These are phyloP conservation scores for Tolypocladium sp. DNA, from an alignment of 2,329 filamentous ascomycete genomes.

Conservation along the genomic window DNA sequence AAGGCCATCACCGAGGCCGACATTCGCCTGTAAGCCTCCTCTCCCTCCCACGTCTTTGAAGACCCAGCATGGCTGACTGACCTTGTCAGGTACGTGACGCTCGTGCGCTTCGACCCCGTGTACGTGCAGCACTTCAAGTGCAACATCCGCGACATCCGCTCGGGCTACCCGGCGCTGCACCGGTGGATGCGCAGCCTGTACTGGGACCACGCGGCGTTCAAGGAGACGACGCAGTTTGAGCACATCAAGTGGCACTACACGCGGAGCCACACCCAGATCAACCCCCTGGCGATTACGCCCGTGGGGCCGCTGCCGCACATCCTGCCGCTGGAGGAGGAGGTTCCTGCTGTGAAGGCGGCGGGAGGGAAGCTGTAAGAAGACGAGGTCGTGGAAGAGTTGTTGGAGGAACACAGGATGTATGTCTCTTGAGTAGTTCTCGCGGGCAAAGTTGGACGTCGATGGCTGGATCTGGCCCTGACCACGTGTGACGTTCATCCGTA, in stretches of 20 bases:
- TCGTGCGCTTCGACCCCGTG: conserved; percentile 66
- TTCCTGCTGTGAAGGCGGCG: conserved; percentile 40
- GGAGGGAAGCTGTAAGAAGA: neutral
- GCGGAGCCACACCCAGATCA: conserved; percentile 55
- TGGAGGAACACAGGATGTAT: too few relatives aligned
- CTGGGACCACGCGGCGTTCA: conserved; percentile 73
- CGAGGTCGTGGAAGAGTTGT: neutral
- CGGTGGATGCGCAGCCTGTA: conserved; percentile 76
- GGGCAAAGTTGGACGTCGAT: neutral
- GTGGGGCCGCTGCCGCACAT: conserved; percentile 79
- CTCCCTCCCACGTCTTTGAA: neutral
- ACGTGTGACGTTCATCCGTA: too few relatives aligned
- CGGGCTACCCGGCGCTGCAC: conserved; percentile 74
- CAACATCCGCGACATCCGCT: conserved; percentile 77
- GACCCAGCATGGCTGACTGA: too few relatives aligned
- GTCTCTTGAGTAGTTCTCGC: too few relatives aligned
- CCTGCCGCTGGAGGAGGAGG: conserved; percentile 68
- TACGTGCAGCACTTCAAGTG: conserved; percentile 87
- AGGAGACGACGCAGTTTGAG: conserved; percentile 78
- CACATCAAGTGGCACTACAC: conserved; percentile 82
- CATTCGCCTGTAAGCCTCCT: conserved; percentile 50
- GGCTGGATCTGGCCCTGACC: too few relatives aligned
- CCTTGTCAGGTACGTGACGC: conserved; percentile 50
- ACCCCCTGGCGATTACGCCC: conserved; percentile 67
- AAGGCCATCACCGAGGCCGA: conserved; percentile 71